Conservation (phyloP, 176 grass and related monocot species). For the Triticum timopheevii region DNA sequence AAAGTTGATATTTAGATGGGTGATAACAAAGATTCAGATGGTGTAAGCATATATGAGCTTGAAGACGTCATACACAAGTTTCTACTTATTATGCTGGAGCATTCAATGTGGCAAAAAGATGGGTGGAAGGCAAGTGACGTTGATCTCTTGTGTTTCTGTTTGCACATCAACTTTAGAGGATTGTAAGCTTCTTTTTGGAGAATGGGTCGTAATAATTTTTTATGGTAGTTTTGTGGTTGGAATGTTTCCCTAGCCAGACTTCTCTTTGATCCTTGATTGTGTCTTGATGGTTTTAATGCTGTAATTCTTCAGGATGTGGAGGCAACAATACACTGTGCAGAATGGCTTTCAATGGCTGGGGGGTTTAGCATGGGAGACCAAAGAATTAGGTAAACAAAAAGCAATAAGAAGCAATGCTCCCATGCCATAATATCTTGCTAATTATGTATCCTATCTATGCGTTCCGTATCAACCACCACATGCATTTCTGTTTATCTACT, state of each 20-base stretch:
- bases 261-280: slow-evolving; percentile 20
- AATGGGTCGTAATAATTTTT: neutral
- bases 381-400: slow-evolving; percentile 62
- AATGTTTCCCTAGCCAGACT: neutral
- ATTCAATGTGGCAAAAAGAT: slow-evolving; percentile 81
- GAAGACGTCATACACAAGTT: slow-evolving; percentile 84
- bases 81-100: slow-evolving; percentile 70
- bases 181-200: neutral
- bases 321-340: slow-evolving; percentile 78
- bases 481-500: slow-evolving; percentile 17
- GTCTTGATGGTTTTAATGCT: slow-evolving; percentile 20
- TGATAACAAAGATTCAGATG: slow-evolving; percentile 66
- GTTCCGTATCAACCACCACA: neutral
- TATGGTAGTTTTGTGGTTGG: slow-evolving; percentile 9
- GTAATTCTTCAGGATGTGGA: slow-evolving; percentile 63
- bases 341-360: slow-evolving; percentile 83
- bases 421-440: neutral
- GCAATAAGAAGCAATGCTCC: slow-evolving; percentile 16
- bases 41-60: slow-evolving; percentile 63
- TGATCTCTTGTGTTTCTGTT: slow-evolving; percentile 22
- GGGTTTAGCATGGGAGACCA: slow-evolving; percentile 68
- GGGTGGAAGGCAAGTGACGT: slow-evolving; percentile 66
- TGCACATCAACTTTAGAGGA: slow-evolving; percentile 5
- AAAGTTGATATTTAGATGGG: slow-evolving; percentile 56
- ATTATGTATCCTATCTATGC: neutral